Evolutionary conservation across 2,329 filamentous ascomycete genomes (phyloP), one percentile per base, ranked within the genome.

Genomic region (Coleophoma cylindrospora): DNA sequence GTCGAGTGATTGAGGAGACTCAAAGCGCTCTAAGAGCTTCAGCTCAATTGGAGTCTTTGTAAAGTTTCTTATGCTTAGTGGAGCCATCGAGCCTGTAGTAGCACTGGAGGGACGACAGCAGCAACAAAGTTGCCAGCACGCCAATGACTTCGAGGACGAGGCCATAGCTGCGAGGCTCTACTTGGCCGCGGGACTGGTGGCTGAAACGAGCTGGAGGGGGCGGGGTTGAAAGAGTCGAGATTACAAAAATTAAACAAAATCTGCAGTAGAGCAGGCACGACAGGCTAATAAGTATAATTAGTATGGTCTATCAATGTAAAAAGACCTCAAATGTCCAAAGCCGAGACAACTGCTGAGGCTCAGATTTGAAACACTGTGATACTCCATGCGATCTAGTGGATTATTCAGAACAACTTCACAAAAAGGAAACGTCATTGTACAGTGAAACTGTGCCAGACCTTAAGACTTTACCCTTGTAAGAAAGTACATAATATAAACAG

Each of bases 61-160:
- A 57, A 95, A 73, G 68, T 96, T 96, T 61, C 91, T 89, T 61
- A 96, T 81, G 4, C 80, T 87, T 58, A 96, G 72, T 50, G 61
- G 51, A 13, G 58, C 45, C 62, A 64, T 64, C 11, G 13, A 21
- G 8, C 7, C 14, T 47, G n/a, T 17, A 38, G 7, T 38, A 17
- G 13, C 51, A 34, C 43, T 8, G 17, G 11, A 22, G 11, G 14
- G 15, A 37, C n/a, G 17, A 34, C 15, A 38, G 19, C 34, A 47
- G 15, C 19, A 34, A 21, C 33, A 38, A 27, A 27, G 27, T 27
- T 10, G 27, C 27, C 27, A 27, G 27, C 27, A 27, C 27, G 27
- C 27, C 19, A 34, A 13, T 13, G n/a, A 36, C 15, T 19, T 21
- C 34, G 45, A 47, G 19, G 19, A 33, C n/a, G 15, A 47, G n/a